Evolutionary conservation across 2,329 filamentous ascomycete species (phyloP), one percentile per base, ranked within the genome.

Genomic region (Phialocephala sp.): DNA sequence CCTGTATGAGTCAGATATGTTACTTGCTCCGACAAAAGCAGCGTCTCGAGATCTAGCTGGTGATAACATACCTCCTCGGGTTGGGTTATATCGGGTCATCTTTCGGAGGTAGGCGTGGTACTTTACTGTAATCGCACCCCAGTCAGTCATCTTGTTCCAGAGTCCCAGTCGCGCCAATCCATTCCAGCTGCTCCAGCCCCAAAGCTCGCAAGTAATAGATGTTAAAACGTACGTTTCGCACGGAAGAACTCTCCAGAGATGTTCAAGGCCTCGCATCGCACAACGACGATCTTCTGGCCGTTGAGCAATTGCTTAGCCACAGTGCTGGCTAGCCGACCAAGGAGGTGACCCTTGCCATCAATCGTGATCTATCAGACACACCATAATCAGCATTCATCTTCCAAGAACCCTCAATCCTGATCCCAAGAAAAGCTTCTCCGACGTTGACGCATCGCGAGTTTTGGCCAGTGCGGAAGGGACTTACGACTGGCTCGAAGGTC

Each of bases 231-330:
- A 99, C 95, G 91, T 91, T 99, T 99, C 77, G 94, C 90, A 84
- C 95, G 93, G 92, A 99, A 99, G 92, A 99, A 99, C 88, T 98
- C 95, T 86, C 95, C 95, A 77, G 95, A 99, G 89, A 99, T 99
- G 91, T 99, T 99, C 83, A 99, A 90, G 79, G 93, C 93, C 87
- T 99, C 95, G 85, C 92, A 96, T 88, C 95, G 93, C 82, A 99
- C 95, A 77, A 99, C 87, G 79, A 98, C 94, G 82, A 99, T 96
- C 91, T 98, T 98, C 88, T 98, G 94, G 82, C 94, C 94, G 84
- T 90, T 96, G 78, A 98, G 92, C 80, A 98, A 90, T 88, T 98
- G 94, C 91, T 98, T 98, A 82, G 94, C 94, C 80, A 98, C 93
- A 81, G 93, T 97, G 83, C 90, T 93, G 86, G 94, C 94, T 83